Percentiles rank a stretch among this genome's conserved stretches.
phyloP scores from a whole-genome alignment of 2,329 filamentous ascomycete genomes.

The Ustulina deusta region DNA sequence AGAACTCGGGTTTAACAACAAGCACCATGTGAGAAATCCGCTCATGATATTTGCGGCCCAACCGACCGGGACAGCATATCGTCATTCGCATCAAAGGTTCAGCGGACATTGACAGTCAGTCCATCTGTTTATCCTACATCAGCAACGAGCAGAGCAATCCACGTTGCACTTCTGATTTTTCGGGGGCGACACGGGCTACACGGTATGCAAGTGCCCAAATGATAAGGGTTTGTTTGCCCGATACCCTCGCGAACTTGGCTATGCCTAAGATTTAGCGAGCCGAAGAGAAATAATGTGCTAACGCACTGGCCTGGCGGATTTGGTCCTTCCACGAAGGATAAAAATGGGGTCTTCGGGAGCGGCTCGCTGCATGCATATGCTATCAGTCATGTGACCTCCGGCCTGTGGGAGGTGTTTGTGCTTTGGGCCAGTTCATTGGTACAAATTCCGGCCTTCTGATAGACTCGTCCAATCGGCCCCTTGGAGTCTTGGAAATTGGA shows the following conservation, averaged over 20 bases:
- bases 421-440: slow-evolving; percentile 26
- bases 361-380: slow-evolving; percentile 51
- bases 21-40: neutral
- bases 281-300: slow-evolving; percentile 8
- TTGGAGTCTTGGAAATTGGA: slow-evolving; percentile 18
- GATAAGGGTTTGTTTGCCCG: neutral
- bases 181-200: neutral
- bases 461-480: slow-evolving; percentile 20
- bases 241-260: neutral
- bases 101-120: neutral
- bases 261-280: neutral
- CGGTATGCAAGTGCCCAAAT: neutral
- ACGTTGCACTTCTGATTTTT: neutral
- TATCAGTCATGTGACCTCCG: slow-evolving; percentile 47
- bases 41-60: neutral
- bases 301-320: slow-evolving; percentile 13
- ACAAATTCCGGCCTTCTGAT: slow-evolving; percentile 11
- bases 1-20: neutral
- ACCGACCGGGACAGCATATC: neutral
- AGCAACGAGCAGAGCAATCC: neutral
- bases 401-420: slow-evolving; percentile 12
- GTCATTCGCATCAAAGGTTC: neutral
- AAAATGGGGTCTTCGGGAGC: slow-evolving; percentile 48
- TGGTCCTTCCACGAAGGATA: slow-evolving; percentile 37
- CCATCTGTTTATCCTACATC: neutral